Base-by-base conservation (phyloP, 768 basidiomycete genomes). In the Fomitopsis pulvina region DNA sequence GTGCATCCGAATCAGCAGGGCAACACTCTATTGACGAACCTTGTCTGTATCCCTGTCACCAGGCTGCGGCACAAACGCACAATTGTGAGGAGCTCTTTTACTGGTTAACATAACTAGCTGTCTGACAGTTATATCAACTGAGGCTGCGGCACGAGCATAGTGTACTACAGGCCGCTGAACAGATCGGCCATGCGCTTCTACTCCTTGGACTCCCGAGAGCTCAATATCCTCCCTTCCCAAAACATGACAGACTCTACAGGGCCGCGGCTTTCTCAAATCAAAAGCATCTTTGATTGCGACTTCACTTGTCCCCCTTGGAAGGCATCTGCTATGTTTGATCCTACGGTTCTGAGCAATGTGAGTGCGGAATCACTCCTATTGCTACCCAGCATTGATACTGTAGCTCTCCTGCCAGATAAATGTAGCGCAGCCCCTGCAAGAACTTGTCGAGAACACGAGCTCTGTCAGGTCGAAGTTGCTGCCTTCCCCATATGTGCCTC, bases 161-260 rank as follows among this genome's bases (percentile, higher is more conserved):
- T 45, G 4, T 29, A 45, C 27, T 51, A 84, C 59, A 62, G 65
- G 40, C 75, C 78, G 11, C 83, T 85, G 32, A 61, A 71, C n/a
- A 64, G 69, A 16, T 63, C 66, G 5, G 77, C 80, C 3, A 67
- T 87, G 51, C 76, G 85, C n/a, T 87, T 84, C 54, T 83, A 89
- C 57, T 66, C 79, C 0, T 62, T 85, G 20, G 68, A 74, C 43
- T 62, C 66, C 3, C 59, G 11, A 61, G 58, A 56, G 37, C 50
- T 59, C 5, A 55, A 59, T 34, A 56, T 59, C 2, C 66, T 32
- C 54, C 66, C 57, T 27, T 64, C 21, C 11, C 61, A 38, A 27
- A 14, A 6, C 6, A 11, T 29, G 4, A 18, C 32, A 37, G 18
- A 26, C 11, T 30, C 38, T 29, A 14, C 25, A 11, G 40, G 22